Base-by-base conservation (phyloP, 176 grass and related monocot species). In the Juncus inflexus region DNA sequence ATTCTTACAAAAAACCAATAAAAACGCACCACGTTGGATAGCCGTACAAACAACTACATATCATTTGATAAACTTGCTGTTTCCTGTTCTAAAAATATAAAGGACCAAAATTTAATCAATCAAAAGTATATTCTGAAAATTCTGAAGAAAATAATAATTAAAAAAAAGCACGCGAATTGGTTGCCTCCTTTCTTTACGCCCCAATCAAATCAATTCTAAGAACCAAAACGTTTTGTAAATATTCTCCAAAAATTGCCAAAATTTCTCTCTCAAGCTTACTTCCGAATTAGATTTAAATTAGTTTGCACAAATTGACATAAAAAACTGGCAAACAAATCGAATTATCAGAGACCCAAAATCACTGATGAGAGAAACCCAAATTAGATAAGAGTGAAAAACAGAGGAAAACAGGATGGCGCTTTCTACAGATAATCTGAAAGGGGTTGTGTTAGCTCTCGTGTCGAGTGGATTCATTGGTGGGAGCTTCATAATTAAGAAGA, bases 401-500 rank as follows among this genome's bases (percentile, higher is more conserved):
- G 49, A n/a, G 6, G 43, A 45, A 50, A 68, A 36, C 8, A 68
- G 56, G 63, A 67, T 80, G 71, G 85, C 82, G 37, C 45, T 92
- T 52, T 99, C 88, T 40, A 77, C 75, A 65, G 89, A 99, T 74
- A 99, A 92, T 84, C 43, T 92, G 14, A 84, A 91, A 63, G 94
- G 94, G 15, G 83, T 99, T 60, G 72, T 77, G 12, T 72, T 92
- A 41, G 94, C 94, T 72, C 83, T 99, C 13, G 42, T 92, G 12
- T 99, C 94, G 37, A 90, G 94, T 74, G 78, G 83, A 67, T 99
- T 99, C 85, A 90, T 99, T 58, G 94, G 94, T 10, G 85, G 82
- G 63, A 97, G 92, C 67, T 97, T 97, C 79, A 97, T 96, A 75
- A 89, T 97, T 72, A 97, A 97, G 88, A 92, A 99, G 80, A 99